Percentiles rank a stretch among this genome's conserved stretches.
Conservation (phyloP, 768 basidiomycete species). For the Lactifluus subvellereus region DNA sequence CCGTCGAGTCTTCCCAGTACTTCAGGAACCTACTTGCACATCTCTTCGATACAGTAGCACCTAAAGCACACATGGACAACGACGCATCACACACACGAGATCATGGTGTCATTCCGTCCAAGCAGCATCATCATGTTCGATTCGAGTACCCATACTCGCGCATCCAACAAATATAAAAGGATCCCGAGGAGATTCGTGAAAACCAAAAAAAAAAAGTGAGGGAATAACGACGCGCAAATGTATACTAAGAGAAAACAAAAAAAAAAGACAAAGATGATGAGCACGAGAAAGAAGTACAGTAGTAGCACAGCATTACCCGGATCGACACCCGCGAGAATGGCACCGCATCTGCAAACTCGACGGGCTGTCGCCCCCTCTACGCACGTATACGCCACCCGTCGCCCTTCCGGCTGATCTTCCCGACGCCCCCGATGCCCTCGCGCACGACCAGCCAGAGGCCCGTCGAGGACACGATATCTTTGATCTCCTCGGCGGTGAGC, state of each 20-base stretch:
- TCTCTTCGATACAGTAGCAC: no score
- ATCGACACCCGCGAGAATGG: not conserved
- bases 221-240: not conserved
- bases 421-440: slow-evolving; percentile 89
- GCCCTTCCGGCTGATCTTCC: slow-evolving; percentile 69
- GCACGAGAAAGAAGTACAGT: not conserved
- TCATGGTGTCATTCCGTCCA: no score
- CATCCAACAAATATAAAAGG: no score
- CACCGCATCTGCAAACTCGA: no score
- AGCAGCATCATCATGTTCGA: no score
- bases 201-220: not conserved
- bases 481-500: slow-evolving; percentile 87
- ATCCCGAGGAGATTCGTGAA: no score
- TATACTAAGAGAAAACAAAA: not conserved
- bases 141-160: no score
- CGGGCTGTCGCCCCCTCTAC: slow-evolving; percentile 27
- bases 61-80: no score
- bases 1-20: no score
- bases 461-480: slow-evolving; percentile 84
- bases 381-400: slow-evolving; percentile 73
- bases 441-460: slow-evolving; percentile 88
- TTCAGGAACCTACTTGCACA: no score
- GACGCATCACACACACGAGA: no score
- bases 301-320: not conserved
- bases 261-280: not conserved